Conservation (phyloP, 2,329 filamentous ascomycete species). For the Sporothrix humicola region DNA sequence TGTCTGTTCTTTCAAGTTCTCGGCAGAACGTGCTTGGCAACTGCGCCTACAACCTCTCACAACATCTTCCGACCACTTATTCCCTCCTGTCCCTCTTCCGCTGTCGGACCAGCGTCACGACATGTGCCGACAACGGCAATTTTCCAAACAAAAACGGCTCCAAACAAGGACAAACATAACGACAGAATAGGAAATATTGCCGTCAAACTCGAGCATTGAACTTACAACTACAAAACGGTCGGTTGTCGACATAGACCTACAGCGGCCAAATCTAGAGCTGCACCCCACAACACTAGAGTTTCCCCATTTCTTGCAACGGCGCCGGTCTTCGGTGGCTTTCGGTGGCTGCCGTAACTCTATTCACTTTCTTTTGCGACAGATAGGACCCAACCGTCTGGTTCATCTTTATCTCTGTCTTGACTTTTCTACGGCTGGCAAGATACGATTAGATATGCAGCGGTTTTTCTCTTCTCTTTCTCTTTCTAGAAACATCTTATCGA, state of each 20-base stretch:
- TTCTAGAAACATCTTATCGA: neutral
- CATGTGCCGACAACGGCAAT: too few relatives aligned
- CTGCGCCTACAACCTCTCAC: neutral
- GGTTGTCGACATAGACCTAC: neutral
- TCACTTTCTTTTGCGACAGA: neutral
- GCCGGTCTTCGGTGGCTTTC: neutral
- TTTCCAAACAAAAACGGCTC: too few relatives aligned
- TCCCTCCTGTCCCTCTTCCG: neutral
- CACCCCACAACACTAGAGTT: neutral
- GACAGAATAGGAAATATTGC: too few relatives aligned
- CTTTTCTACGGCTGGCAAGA: neutral
- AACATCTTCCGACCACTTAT: neutral
- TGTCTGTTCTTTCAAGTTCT: too few relatives aligned
- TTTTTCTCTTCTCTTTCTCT: neutral
- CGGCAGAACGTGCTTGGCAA: neutral
- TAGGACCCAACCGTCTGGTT: neutral
- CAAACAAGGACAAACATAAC: too few relatives aligned
- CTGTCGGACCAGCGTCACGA: neutral
- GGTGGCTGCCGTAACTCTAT: conserved; percentile 4
- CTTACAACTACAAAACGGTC: too few relatives aligned
- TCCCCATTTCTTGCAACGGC: neutral
- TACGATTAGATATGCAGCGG: neutral
- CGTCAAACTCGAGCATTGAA: too few relatives aligned
- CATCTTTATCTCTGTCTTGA: neutral
- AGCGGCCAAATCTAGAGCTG: neutral